Percentiles rank a stretch among this genome's conserved stretches.
Evolutionary conservation across 2,329 filamentous ascomycete genomes (phyloP).

Genomic region (Penicillium palitans): DNA sequence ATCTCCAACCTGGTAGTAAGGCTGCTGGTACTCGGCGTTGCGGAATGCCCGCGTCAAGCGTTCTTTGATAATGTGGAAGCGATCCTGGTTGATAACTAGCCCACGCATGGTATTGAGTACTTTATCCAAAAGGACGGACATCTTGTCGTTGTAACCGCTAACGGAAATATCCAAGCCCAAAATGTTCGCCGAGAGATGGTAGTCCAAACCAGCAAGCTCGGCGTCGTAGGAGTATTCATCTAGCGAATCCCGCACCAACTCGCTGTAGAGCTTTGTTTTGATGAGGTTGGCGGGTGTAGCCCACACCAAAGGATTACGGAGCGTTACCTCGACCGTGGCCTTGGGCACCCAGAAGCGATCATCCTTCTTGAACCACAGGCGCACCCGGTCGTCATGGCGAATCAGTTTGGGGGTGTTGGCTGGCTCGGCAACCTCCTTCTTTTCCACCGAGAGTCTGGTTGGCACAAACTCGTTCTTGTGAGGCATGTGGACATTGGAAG

Average conservation of each 20-base stretch:
- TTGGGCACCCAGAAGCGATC: conserved; percentile 98
- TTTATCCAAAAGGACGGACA: conserved; percentile 85
- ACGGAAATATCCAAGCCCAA: conserved; percentile 76
- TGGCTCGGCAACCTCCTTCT: conserved; percentile 80
- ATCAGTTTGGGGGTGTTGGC: conserved; percentile 75
- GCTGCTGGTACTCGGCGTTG: conserved; percentile 85
- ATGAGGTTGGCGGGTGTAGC: conserved; percentile 76
- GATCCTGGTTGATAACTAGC: conserved; percentile 77
- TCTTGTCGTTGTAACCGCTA: conserved; percentile 94
- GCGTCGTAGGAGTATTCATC: conserved; percentile 96
- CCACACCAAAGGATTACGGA: conserved; percentile 76
- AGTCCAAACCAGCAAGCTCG: conserved; percentile 84
- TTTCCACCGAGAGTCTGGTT: conserved; percentile 88
- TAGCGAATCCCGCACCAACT: conserved; percentile 82
- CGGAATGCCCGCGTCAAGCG: conserved; percentile 72
- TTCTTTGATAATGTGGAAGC: conserved; percentile 91
- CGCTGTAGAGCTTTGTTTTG: conserved; percentile 76
- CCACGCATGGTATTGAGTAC: conserved; percentile 82
- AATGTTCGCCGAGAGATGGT: conserved; percentile 71
- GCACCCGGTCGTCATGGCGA: conserved; percentile 75
- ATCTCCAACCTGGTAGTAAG: conserved; percentile 83
- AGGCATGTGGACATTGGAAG: conserved; percentile 76
- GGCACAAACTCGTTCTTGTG: conserved; percentile 96
- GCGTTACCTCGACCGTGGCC: conserved; percentile 78
- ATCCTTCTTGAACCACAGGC: conserved; percentile 98